phyloP scores from a whole-genome alignment of 2,329 filamentous ascomycete genomes.

The Elsinoe batatas region DNA sequence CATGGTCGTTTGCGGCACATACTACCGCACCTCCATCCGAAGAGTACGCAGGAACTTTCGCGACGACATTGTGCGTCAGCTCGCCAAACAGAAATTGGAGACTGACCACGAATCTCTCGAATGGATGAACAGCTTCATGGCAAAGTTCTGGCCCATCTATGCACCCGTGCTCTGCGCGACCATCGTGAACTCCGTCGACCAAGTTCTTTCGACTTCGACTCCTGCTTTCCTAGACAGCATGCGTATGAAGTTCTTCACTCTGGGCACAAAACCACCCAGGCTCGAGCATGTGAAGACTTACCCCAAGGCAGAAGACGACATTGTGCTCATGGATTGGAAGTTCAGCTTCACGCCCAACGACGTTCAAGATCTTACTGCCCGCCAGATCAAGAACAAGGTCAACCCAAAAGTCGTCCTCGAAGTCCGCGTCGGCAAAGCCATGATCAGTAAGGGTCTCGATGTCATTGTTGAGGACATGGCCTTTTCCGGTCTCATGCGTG shows the following conservation, averaged over 20 bases:
- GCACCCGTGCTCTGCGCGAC: slow-evolving; percentile 86
- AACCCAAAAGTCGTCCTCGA: slow-evolving; percentile 96
- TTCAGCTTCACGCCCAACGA: slow-evolving; percentile 99
- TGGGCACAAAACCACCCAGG: slow-evolving; percentile 89
- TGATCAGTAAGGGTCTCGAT: slow-evolving; percentile 93
- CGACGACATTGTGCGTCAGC: slow-evolving; percentile 82
- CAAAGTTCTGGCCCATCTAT: slow-evolving; percentile 99
- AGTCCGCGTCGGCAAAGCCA: slow-evolving; percentile 86
- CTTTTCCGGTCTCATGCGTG: slow-evolving; percentile 87
- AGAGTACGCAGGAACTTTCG: slow-evolving; percentile 91
- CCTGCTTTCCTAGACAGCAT: slow-evolving; percentile 89
- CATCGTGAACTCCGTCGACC: slow-evolving; percentile 87
- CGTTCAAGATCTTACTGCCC: slow-evolving; percentile 76
- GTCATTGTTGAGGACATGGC: slow-evolving; percentile 98
- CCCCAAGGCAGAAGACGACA: slow-evolving; percentile 87
- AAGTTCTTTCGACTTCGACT: slow-evolving; percentile 85
- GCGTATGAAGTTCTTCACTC: slow-evolving; percentile 83
- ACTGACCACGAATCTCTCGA: slow-evolving; percentile 87
- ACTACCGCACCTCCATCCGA: slow-evolving; percentile 91
- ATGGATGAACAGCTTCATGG: slow-evolving; percentile 97
- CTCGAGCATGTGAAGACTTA: slow-evolving; percentile 98
- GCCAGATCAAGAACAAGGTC: slow-evolving; percentile 87
- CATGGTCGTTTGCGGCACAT: slow-evolving; percentile 86
- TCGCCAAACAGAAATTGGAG: slow-evolving; percentile 78
- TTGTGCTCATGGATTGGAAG: slow-evolving; percentile 98